A percentile compares a stretch with the other conserved stretches of the same genome.
Evolutionary conservation across 257 asterid genomes (phyloP).

Genomic region (Eucommia ulmoides): DNA sequence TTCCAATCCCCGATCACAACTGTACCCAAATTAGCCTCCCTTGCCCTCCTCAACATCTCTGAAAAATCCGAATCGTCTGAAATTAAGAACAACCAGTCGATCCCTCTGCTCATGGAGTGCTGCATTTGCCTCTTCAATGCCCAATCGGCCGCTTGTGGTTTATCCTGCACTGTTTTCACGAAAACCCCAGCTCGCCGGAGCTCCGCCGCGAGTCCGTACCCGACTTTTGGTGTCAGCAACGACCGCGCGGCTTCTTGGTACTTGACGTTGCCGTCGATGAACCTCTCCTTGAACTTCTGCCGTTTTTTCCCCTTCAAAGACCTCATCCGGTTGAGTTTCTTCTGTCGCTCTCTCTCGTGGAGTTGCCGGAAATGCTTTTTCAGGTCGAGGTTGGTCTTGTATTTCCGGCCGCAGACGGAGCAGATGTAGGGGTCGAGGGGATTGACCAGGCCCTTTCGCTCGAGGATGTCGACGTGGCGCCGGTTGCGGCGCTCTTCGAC

Average conservation of each 20-base stretch:
- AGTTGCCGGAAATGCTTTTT: constrained; percentile 76
- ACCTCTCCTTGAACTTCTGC: constrained; percentile 65
- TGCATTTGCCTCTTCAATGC: constrained; percentile 86
- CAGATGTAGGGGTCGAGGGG: constrained; percentile 50
- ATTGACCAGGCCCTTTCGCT: constrained; percentile 37
- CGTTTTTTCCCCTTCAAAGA: constrained; percentile 82
- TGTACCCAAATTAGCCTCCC: constrained; percentile 74
- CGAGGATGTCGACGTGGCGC: constrained; percentile 44
- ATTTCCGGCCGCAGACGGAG: constrained; percentile 83
- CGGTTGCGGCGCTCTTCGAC: constrained; percentile 56
- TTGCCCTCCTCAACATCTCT: constrained; percentile 74
- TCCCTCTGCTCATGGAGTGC: constrained; percentile 84
- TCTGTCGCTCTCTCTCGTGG: constrained; percentile 81
- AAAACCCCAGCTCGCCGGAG: constrained; percentile 78
- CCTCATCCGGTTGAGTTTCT: constrained; percentile 66
- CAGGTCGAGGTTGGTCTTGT: constrained; percentile 50
- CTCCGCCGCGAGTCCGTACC: constrained; percentile 77
- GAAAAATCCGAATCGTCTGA: constrained; percentile 84
- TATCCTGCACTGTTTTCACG: constrained; percentile 82
- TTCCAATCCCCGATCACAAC: constrained; percentile 81
- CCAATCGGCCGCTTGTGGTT: constrained; percentile 97
- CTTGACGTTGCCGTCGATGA: constrained; percentile 58
- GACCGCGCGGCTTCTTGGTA: constrained; percentile 63
- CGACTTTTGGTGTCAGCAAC: constrained; percentile 48
- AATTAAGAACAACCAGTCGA: constrained; percentile 81